These are phyloP conservation scores for Aspergillus bertholletiae DNA, from an alignment of 495 filamentous ascomycete genomes.

Conservation along the genomic window DNA sequence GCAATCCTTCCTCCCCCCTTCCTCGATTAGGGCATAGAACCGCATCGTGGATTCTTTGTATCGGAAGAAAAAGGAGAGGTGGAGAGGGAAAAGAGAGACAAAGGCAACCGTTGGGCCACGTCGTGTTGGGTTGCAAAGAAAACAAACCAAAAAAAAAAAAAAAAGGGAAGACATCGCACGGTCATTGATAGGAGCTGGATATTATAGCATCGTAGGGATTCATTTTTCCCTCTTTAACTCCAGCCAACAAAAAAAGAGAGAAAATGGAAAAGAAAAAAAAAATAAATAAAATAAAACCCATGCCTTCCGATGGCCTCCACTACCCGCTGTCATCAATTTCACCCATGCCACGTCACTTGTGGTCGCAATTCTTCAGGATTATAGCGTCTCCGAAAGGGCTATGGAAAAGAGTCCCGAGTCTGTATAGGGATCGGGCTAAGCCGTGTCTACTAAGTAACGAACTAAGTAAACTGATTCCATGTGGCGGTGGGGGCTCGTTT, in stretches of 20 bases:
- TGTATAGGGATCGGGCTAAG: no score
- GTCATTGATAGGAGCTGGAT: no score
- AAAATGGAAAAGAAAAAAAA: no score
- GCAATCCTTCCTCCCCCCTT: no score
- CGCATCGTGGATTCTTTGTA: not conserved
- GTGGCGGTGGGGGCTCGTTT: not conserved
- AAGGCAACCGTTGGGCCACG: no score
- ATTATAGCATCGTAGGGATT: no score
- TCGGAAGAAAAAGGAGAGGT: not conserved
- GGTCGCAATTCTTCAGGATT: not conserved
- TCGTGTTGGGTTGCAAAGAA: not conserved
- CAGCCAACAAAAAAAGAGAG: no score
- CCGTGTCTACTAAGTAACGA: not conserved
- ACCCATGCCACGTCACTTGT: not conserved
- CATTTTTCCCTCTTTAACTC: no score
- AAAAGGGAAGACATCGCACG: not conserved
- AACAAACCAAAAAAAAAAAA: no score
- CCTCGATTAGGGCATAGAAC: no score
- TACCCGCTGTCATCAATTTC: not conserved
- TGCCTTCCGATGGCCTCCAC: not conserved
- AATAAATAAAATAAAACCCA: not conserved
- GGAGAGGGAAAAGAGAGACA: not conserved
- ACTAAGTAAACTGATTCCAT: not conserved
- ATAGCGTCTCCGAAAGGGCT: not conserved
- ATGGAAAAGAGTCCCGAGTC: not conserved